phyloP scores from a whole-genome alignment of 257 asterid species.

The Solanum sitiens region DNA sequence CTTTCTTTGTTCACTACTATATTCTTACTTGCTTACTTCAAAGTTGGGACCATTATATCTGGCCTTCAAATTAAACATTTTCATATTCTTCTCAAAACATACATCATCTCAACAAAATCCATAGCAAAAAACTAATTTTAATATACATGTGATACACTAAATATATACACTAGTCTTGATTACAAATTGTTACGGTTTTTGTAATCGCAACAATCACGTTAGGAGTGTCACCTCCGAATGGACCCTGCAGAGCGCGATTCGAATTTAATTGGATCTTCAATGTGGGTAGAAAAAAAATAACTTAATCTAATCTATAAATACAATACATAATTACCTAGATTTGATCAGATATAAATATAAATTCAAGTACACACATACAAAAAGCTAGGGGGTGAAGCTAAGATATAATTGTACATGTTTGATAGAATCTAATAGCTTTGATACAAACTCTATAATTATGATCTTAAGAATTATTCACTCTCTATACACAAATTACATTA shows the following conservation, averaged over 20 bases:
- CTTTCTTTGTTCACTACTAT: conserved; percentile 14
- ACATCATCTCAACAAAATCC: neutral
- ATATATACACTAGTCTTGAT: neutral
- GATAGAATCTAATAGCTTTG: neutral
- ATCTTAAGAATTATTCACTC: neutral
- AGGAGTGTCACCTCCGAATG: too few species aligned
- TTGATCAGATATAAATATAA: neutral
- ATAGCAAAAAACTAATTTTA: neutral
- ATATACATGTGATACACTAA: neutral
- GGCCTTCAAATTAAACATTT: neutral
- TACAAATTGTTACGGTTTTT: neutral
- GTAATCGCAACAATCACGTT: neutral
- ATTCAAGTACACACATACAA: neutral
- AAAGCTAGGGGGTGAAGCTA: neutral
- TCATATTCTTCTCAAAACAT: neutral
- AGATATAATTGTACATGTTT: too few species aligned
- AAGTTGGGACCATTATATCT: neutral
- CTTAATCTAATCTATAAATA: too few species aligned
- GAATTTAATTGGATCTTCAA: too few species aligned
- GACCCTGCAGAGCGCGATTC: too few species aligned
- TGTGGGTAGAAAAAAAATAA: too few species aligned
- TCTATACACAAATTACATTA: neutral
- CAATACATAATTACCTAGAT: neutral
- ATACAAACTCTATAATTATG: neutral
- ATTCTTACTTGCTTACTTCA: neutral